These are phyloP conservation scores for Capronia americana DNA, from an alignment of 2,329 filamentous ascomycete species.

Conservation along the genomic window DNA sequence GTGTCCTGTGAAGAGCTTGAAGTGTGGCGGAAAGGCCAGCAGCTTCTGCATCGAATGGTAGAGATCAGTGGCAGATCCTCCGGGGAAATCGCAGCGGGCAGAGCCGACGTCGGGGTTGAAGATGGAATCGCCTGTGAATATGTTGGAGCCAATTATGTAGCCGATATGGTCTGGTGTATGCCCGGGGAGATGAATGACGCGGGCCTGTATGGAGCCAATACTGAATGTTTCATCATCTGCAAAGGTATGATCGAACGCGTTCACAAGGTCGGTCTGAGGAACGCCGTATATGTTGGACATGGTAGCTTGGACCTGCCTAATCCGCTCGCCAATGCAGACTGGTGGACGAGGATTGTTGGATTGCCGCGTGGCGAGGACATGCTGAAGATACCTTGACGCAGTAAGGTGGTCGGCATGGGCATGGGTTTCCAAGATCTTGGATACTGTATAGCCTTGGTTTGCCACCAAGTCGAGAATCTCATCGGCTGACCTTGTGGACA, in stretches of 20 bases:
- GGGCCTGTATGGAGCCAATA: slow-evolving; percentile 57
- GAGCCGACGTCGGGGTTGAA: slow-evolving; percentile 61
- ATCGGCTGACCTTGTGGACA: slow-evolving; percentile 63
- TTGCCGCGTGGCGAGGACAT: slow-evolving; percentile 47
- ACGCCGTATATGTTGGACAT: slow-evolving; percentile 63
- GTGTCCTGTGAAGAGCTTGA: slow-evolving; percentile 62
- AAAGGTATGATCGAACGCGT: slow-evolving; percentile 61
- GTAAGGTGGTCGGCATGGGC: slow-evolving; percentile 67
- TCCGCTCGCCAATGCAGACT: slow-evolving; percentile 65
- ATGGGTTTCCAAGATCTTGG: slow-evolving; percentile 68
- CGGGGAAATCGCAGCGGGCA: slow-evolving; percentile 63
- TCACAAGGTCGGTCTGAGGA: slow-evolving; percentile 50
- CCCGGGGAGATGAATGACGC: slow-evolving; percentile 64
- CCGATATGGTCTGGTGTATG: slow-evolving; percentile 70
- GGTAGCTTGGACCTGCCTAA: slow-evolving; percentile 59
- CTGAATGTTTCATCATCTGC: slow-evolving; percentile 62
- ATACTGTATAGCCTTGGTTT: slow-evolving; percentile 56
- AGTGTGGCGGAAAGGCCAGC: slow-evolving; percentile 51
- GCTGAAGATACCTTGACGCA: slow-evolving; percentile 64
- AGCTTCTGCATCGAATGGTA: slow-evolving; percentile 55
- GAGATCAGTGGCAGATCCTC: slow-evolving; percentile 54
- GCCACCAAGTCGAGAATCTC: slow-evolving; percentile 54
- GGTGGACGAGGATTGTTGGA: slow-evolving; percentile 45
- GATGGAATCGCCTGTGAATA: slow-evolving; percentile 63
- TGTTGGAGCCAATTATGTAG: slow-evolving; percentile 60